A percentile compares a stretch with the other conserved stretches of the same genome.
Evolutionary conservation across 1,284 basidiomycete genomes (phyloP).

Genomic region (Coriolopsis trogii): DNA sequence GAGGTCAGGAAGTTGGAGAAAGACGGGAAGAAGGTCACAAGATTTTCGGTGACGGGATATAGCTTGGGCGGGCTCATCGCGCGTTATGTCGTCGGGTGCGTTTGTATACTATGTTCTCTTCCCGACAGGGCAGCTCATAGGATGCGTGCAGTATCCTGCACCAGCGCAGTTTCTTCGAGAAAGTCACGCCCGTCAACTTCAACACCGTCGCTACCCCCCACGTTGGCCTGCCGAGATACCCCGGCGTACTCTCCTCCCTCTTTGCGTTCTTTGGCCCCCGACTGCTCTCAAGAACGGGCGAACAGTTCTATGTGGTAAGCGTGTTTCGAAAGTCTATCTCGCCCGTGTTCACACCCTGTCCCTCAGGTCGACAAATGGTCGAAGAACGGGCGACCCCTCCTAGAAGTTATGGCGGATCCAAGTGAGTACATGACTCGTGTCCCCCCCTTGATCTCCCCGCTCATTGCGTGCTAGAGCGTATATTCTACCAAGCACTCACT

Average conservation of each 20-base stretch:
- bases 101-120: slow-evolving; percentile 1
- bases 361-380: slow-evolving; percentile 77
- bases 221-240: slow-evolving; percentile 65
- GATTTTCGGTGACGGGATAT: slow-evolving; percentile 79
- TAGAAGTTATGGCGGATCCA: slow-evolving; percentile 88
- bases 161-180: slow-evolving; percentile 70
- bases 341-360: too few relatives aligned
- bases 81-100: slow-evolving; percentile 76
- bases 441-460: background rate
- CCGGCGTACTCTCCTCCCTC: slow-evolving; percentile 62
- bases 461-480: slow-evolving; percentile 47
- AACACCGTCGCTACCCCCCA: slow-evolving; percentile 85
- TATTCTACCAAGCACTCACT: slow-evolving; percentile 79
- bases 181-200: slow-evolving; percentile 74
- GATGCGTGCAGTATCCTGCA: slow-evolving; percentile 53
- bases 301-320: slow-evolving; percentile 41
- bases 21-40: slow-evolving; percentile 58
- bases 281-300: slow-evolving; percentile 82
- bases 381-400: slow-evolving; percentile 64
- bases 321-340: too few relatives aligned
- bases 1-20: slow-evolving; percentile 54
- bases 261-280: slow-evolving; percentile 68
- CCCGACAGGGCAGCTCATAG: too few relatives aligned
- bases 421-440: slow-evolving; percentile 44
- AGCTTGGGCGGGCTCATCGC: slow-evolving; percentile 81